phyloP scores from a whole-genome alignment of 805 yeast species.

The Candida nonsorbophila region DNA sequence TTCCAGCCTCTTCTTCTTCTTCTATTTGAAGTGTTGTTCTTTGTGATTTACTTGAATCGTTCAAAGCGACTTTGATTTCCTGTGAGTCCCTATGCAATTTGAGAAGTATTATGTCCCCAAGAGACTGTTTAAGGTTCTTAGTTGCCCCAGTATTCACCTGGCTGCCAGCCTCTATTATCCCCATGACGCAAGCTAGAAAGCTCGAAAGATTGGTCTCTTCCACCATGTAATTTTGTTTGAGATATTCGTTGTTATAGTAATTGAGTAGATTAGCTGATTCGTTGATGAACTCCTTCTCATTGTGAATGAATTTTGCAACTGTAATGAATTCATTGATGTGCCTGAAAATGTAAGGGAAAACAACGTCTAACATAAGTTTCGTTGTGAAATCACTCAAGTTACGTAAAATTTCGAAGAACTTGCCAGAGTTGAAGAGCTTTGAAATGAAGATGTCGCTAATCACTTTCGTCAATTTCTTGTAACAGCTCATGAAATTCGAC shows the following conservation, averaged over 20 bases:
- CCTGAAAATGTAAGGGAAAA: slow-evolving; percentile 31
- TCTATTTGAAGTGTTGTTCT: neutral
- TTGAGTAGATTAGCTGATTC: slow-evolving; percentile 18
- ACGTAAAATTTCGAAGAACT: slow-evolving; percentile 18
- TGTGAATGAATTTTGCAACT: slow-evolving; percentile 28
- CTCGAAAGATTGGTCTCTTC: slow-evolving; percentile 14
- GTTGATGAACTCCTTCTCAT: slow-evolving; percentile 23
- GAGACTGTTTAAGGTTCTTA: slow-evolving; percentile 13
- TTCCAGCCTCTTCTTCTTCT: neutral
- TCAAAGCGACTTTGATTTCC: neutral
- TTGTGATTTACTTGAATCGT: neutral
- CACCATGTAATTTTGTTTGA: slow-evolving; percentile 22
- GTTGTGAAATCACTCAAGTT: slow-evolving; percentile 29
- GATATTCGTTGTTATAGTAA: slow-evolving; percentile 23
- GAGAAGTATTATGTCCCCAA: slow-evolving; percentile 24
- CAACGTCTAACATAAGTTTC: slow-evolving; percentile 23
- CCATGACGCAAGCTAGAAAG: slow-evolving; percentile 23
- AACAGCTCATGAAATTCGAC: slow-evolving; percentile 11
- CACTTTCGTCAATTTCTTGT: slow-evolving; percentile 23
- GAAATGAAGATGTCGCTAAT: slow-evolving; percentile 33
- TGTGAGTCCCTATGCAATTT: slow-evolving; percentile 13
- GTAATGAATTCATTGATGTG: slow-evolving; percentile 29
- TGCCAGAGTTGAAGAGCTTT: slow-evolving; percentile 12
- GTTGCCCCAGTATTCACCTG: slow-evolving; percentile 5
- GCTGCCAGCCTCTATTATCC: slow-evolving; percentile 22